Evolutionary conservation across 2,329 filamentous ascomycete species (phyloP).

Genomic region (Pseudogymnoascus sp.): DNA sequence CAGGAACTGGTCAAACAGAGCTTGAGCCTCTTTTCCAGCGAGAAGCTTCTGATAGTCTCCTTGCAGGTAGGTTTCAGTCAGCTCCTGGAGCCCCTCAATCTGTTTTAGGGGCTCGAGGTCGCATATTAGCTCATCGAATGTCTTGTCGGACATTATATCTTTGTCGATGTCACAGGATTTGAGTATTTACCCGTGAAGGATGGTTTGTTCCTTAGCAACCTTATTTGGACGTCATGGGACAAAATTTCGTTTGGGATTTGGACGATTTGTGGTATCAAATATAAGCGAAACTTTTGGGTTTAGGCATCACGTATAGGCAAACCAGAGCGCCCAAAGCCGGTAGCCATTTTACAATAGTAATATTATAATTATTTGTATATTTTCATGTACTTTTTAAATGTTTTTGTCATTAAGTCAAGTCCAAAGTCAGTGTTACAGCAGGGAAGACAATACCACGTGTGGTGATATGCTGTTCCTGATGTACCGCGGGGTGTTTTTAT

Average conservation of each 20-base stretch:
- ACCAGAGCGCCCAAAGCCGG: neutral
- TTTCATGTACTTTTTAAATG: neutral
- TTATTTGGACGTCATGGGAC: slow-evolving; percentile 3
- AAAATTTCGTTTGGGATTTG: neutral
- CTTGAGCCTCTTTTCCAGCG: neutral
- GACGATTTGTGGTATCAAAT: slow-evolving; percentile 2
- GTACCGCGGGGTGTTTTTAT: neutral
- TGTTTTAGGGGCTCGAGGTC: neutral
- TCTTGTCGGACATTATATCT: neutral
- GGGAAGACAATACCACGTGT: neutral
- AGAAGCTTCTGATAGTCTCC: slow-evolving; percentile 7
- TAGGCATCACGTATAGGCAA: neutral
- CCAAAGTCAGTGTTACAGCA: neutral
- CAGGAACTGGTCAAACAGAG: neutral
- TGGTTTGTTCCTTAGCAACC: neutral
- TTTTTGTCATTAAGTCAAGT: neutral
- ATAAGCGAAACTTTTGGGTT: slow-evolving; percentile 5
- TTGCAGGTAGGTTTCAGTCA: neutral
- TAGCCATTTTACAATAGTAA: neutral
- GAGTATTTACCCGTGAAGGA: neutral
- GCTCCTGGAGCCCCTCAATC: neutral
- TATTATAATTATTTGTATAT: neutral
- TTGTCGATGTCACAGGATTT: neutral
- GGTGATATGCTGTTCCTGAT: neutral
- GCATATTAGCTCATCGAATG: slow-evolving; percentile 2